Conservation (phyloP, 176 grass and related monocot genomes). For the Coix lacrymajobi region DNA sequence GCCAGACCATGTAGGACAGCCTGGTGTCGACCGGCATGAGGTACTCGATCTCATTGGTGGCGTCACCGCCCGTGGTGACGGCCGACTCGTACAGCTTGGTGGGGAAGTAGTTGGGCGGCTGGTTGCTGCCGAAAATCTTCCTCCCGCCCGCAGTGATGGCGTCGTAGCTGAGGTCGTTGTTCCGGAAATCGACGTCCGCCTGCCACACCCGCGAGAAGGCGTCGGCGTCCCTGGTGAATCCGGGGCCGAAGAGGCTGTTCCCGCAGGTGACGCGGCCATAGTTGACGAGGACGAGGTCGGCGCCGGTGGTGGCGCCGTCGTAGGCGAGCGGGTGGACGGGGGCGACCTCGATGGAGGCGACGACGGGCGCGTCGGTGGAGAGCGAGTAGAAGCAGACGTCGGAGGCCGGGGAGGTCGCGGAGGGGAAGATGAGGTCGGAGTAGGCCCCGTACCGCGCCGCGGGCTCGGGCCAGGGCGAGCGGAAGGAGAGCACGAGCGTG, state of each 20-base stretch:
- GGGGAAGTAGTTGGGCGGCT: slow-evolving; percentile 96
- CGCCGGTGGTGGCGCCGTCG: slow-evolving; percentile 68
- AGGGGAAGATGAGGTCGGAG: slow-evolving; percentile 86
- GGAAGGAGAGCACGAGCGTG: slow-evolving; percentile 86
- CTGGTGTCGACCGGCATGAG: slow-evolving; percentile 84
- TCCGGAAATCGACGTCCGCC: slow-evolving; percentile 64
- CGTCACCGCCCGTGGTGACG: slow-evolving; percentile 64
- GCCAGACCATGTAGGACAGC: slow-evolving; percentile 91
- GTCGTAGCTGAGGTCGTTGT: slow-evolving; percentile 43
- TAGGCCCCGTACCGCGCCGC: slow-evolving; percentile 88
- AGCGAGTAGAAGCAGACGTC: slow-evolving; percentile 98
- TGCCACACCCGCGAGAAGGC: slow-evolving; percentile 89
- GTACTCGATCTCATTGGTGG: slow-evolving; percentile 58
- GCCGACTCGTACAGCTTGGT: slow-evolving; percentile 81
- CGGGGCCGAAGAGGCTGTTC: slow-evolving; percentile 64
- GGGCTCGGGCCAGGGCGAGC: slow-evolving; percentile 82
- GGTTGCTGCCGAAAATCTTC: slow-evolving; percentile 77
- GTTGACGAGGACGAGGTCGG: slow-evolving; percentile 75
- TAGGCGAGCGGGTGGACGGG: slow-evolving; percentile 83
- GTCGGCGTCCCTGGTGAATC: slow-evolving; percentile 78
- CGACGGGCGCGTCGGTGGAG: slow-evolving; percentile 76
- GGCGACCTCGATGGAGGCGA: slow-evolving; percentile 79
- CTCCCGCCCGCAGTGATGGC: slow-evolving; percentile 65
- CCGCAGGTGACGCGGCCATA: slow-evolving; percentile 86
- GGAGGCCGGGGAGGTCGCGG: slow-evolving; percentile 31